Evolutionary conservation across 2,329 filamentous ascomycete genomes (phyloP).

Genomic region (Beauveria pseudobassiana): DNA sequence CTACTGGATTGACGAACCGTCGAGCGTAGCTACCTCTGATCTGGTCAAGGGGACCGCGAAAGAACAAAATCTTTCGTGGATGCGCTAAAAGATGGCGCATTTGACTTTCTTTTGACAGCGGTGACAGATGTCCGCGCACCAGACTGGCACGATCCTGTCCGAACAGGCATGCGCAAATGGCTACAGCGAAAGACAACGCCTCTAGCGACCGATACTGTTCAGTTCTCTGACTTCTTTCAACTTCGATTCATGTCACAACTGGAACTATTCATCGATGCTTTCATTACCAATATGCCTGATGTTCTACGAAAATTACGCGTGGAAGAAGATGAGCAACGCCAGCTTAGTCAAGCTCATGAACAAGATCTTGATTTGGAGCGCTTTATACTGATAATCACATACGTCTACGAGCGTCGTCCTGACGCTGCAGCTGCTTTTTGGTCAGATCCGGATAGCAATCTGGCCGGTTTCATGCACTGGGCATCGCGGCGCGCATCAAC

Average conservation of each 20-base stretch:
- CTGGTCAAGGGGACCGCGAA: slow-evolving; percentile 57
- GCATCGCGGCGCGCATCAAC: slow-evolving; percentile 92
- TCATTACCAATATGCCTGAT: slow-evolving; percentile 93
- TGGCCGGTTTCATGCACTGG: slow-evolving; percentile 95
- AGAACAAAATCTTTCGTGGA: slow-evolving; percentile 60
- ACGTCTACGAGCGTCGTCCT: slow-evolving; percentile 77
- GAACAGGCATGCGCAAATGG: slow-evolving; percentile 73
- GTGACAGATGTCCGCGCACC: slow-evolving; percentile 73
- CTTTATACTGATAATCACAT: slow-evolving; percentile 87
- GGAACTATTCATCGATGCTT: slow-evolving; percentile 82
- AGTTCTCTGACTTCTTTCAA: slow-evolving; percentile 67
- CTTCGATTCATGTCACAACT: slow-evolving; percentile 68
- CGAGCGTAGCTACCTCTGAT: slow-evolving; percentile 54
- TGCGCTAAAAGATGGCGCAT: slow-evolving; percentile 77
- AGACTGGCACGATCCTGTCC: slow-evolving; percentile 83
- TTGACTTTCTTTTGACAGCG: slow-evolving; percentile 84
- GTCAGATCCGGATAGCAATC: slow-evolving; percentile 84
- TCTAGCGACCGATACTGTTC: slow-evolving; percentile 58
- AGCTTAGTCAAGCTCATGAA: slow-evolving; percentile 56
- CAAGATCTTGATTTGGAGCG: slow-evolving; percentile 74
- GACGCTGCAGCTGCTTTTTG: slow-evolving; percentile 86
- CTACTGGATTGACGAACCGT: slow-evolving; percentile 70
- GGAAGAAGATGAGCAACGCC: slow-evolving; percentile 83
- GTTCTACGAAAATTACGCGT: slow-evolving; percentile 76
- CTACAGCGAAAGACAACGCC: slow-evolving; percentile 72